These are phyloP conservation scores for Ogataea chonburiensis DNA, from an alignment of 805 yeast genomes.

Conservation along the genomic window DNA sequence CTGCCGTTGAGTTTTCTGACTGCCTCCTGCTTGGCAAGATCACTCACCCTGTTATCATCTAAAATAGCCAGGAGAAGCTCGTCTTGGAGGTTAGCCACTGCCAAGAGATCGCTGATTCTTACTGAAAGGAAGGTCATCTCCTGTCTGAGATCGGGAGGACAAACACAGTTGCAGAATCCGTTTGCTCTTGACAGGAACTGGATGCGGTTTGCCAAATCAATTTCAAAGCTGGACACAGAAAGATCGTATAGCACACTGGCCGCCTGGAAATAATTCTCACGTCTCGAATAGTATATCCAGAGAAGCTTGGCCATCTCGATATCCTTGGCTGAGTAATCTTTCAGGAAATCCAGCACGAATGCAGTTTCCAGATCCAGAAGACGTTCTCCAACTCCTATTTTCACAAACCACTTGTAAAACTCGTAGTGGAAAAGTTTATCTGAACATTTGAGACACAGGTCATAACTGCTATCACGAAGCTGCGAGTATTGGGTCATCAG, in stretches of 20 bases:
- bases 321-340: constrained; percentile 61
- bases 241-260: constrained; percentile 74
- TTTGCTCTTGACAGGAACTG: constrained; percentile 89
- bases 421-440: constrained; percentile 91
- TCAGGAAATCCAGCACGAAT: constrained; percentile 72
- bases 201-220: constrained; percentile 70
- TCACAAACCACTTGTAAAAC: constrained; percentile 88
- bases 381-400: constrained; percentile 73
- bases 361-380: constrained; percentile 80
- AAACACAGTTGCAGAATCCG: constrained; percentile 84
- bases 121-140: constrained; percentile 69
- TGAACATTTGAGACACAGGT: constrained; percentile 64
- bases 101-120: constrained; percentile 74
- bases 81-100: constrained; percentile 82
- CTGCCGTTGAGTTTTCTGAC: constrained; percentile 55
- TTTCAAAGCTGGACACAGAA: constrained; percentile 69
- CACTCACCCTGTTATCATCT: constrained; percentile 49
- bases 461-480: constrained; percentile 70
- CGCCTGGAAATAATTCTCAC: constrained; percentile 77
- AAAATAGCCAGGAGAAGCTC: constrained; percentile 54
- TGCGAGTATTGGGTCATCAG: constrained; percentile 51
- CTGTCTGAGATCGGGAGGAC: constrained; percentile 75
- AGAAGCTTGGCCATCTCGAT: constrained; percentile 75
- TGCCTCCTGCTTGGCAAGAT: constrained; percentile 50
- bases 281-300: constrained; percentile 86